Evolutionary conservation across 495 filamentous ascomycete genomes (phyloP), one percentile per base, ranked within the genome.

Genomic region (Podospora australis): DNA sequence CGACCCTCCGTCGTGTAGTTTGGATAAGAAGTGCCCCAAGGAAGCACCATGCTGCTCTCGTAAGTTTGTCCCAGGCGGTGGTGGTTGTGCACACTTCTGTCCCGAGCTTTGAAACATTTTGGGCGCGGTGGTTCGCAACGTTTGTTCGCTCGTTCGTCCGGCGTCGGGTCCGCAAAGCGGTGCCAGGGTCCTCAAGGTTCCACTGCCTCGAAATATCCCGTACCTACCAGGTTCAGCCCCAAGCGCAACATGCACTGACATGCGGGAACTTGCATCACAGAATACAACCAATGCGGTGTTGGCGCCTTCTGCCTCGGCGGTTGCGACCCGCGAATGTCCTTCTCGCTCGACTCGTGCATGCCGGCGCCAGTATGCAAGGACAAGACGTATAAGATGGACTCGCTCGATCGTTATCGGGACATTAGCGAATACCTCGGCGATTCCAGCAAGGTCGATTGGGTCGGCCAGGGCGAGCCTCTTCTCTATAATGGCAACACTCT

Each of bases 241-340:
- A 17, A n/a, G 28, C 16, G 43, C 26, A 17, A 26, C 30, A 26
- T 30, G 22, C 41, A 39, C 61, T 68, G 51, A 66, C 53, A 5
- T 40, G n/a, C 39, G 41, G 53, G 17, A 50, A 55, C 52, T 14
- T 53, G 40, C 54, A 51, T 50, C 22, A 9, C 58, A 97, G 91
- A 90, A 69, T 98, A 98, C 69, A 87, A 87, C 53, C 77, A 92
- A 71, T 98, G 92, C 61, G 79, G 90, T 71, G 84, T 88, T 34
- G 92, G 92, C 57, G 92, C 89, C 41, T 97, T 86, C 77, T 98
- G 92, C 57, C 82, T 98, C 19, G 94, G 94, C 46, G 92, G 92
- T 50, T 98, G 92, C 71, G 91, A 98, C 64, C 85, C 87, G 30
- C 79, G 79, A 49, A 81, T 78, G 66, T 96, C 91, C 25, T 82